Base-by-base conservation (phyloP, 495 filamentous ascomycete species). In the Xylaria curta region DNA sequence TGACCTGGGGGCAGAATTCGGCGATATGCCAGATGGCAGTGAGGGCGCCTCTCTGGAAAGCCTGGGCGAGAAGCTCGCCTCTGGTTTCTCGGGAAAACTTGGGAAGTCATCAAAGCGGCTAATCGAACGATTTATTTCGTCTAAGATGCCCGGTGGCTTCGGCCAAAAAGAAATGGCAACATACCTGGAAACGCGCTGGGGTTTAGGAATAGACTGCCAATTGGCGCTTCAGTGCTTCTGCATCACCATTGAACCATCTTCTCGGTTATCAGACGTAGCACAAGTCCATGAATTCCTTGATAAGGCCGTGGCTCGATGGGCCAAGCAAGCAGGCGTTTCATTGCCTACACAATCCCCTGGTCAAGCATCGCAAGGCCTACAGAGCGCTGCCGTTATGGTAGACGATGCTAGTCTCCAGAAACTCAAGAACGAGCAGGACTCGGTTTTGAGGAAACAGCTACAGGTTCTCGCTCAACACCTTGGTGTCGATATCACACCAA, bases 141-240 rank as follows among this genome's bases (percentile, higher is more conserved):
- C 93, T 15, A 96, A 96, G 78, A 96, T 96, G 93, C 93, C 93
- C 42, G 93, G 92, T 78, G 93, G 93, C 68, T 96, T 95, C 83
- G 95, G 94, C 78, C 94, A 94, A 74, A 89, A 4, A 94, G 75
- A 89, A 4, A 91, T 93, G 33, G 85, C 92, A 53, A 94, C 95
- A 82, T 92, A 95, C 74, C 79, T 96, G 42, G 91, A 93, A 80
- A 93, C 92, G 19, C 83, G 91, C 75, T 96, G 91, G 91, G 93
- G 93, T 58, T 80, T 96, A 63, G 91, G 85, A n/a, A 73, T 88
- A 26, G 92, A 93, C 47, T 84, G 92, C 75, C 93, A 96, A 78
- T 91, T 95, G 78, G 91, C 91, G 73, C 91, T 92, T 46, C 84
- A 95, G 62, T 83, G 95, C 33, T 84, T 94, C 59, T 91, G 91